phyloP scores from a whole-genome alignment of 164 flowering plant species.

The Chimonanthus salicifolius region DNA sequence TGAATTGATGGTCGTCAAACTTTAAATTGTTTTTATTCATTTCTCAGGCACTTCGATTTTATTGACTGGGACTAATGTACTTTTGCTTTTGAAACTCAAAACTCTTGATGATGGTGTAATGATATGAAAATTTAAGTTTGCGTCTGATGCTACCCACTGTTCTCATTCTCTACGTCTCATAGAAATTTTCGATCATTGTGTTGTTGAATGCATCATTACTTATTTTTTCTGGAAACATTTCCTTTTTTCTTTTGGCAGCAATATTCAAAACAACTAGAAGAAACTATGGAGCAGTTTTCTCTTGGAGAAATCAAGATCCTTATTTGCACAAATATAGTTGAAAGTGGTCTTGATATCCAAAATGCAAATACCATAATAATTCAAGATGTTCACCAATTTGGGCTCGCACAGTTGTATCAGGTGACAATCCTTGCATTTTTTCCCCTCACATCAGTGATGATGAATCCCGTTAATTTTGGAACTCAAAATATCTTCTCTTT shows the following conservation, averaged over 20 bases:
- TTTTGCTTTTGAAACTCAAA: too few species aligned
- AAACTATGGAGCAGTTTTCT: constrained; percentile 85
- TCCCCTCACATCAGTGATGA: neutral
- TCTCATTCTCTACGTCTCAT: neutral
- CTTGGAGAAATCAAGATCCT: constrained; percentile 75
- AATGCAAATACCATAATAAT: constrained; percentile 94
- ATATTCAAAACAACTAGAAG: constrained; percentile 92
- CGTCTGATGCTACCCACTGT: neutral
- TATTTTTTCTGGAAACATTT: neutral
- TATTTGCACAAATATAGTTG: constrained; percentile 92
- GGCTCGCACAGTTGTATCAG: constrained; percentile 96
- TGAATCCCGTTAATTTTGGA: neutral
- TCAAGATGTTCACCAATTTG: constrained; percentile 97
- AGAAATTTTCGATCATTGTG: neutral
- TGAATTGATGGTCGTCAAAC: too few species aligned
- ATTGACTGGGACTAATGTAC: too few species aligned
- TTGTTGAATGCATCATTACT: neutral
- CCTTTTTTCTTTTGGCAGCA: constrained; percentile 48
- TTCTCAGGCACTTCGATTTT: too few species aligned
- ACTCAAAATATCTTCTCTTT: neutral
- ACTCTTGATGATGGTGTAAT: too few species aligned
- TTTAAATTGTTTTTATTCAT: too few species aligned
- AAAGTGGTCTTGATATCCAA: constrained; percentile 98
- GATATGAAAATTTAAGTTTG: too few species aligned
- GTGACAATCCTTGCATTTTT: constrained; percentile 22